Percentiles rank a stretch among this genome's conserved stretches.
phyloP scores from a whole-genome alignment of 129 eudicot species.

The carrot (Daucus carota) region DH1_v3.0 NC_030385.2:35164501-35165000 shows the following conservation, averaged over 20 bases:
- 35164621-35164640: conserved; percentile 41
- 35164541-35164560: neutral
- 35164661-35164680: conserved; percentile 48
- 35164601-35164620: conserved; percentile 40
- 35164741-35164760: conserved; percentile 39
- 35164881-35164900: conserved; percentile 39
- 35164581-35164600: neutral
- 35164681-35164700: conserved; percentile 45
- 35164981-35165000: neutral
- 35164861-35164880: conserved; percentile 61
- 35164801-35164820: neutral
- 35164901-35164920: conserved; percentile 37
- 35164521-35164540: neutral
- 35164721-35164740: conserved; percentile 31
- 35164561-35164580: too few relatives aligned
- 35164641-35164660: conserved; percentile 62
- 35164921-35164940: conserved; percentile 39
- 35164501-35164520: neutral
- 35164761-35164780: neutral
- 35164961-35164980: conserved; percentile 14
- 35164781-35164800: neutral
- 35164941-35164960: conserved; percentile 53
- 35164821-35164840: conserved; percentile 28
- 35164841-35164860: conserved; percentile 37
- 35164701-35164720: conserved; percentile 47